Base-by-base conservation (phyloP, 2,329 filamentous ascomycete species). In the Colletotrichum sp. region DNA sequence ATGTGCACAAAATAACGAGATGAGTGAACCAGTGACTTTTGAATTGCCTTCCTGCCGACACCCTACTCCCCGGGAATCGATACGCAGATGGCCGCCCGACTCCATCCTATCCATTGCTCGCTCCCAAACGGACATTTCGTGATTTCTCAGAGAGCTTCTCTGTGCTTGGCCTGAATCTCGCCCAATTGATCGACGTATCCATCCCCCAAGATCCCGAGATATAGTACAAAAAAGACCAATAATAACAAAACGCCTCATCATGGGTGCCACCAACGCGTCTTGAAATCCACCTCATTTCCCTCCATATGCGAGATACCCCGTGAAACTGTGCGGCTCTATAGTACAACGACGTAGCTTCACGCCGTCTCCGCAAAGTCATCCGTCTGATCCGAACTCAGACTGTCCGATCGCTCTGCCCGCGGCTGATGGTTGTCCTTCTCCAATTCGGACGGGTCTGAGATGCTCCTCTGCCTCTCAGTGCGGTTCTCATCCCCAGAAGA, bases 401-500 rank as follows among this genome's bases (percentile, higher is more conserved):
- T 77, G 57, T 75, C 59, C 32, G 72, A 57, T 28, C 76, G 63
- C 32, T 70, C 68, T 15, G 34, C 36, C 44, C 63, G 68, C 44
- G 57, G 52, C 16, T 39, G 52, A 11, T 59, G 25, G 12, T 48
- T 68, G 30, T 77, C 63, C 63, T 34, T 72, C 34, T 69, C 57
- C 22, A 76, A 39, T 27, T 72, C 77, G 13, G 77, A 69, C 48
- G 75, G 66, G 79, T 86, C 86, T 61, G 86, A 87, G 59, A 90
- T 84, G 79, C 88, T 93, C 75, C 91, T 85, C 80, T 92, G 91
- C 75, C 90, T 85, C 81, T 91, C 91, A 6, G 90, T 91, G 77
- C 88, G 83, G 79, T 86, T 86, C 77, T 91, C 89, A 65, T 89
- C 89, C 1, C 86, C 87, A 16, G 88, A 90, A 71, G 82, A 28